Evolutionary conservation across 2,329 filamentous ascomycete species (phyloP), one percentile per base, ranked within the genome.

Genomic region (Fusarium subtropicale): DNA sequence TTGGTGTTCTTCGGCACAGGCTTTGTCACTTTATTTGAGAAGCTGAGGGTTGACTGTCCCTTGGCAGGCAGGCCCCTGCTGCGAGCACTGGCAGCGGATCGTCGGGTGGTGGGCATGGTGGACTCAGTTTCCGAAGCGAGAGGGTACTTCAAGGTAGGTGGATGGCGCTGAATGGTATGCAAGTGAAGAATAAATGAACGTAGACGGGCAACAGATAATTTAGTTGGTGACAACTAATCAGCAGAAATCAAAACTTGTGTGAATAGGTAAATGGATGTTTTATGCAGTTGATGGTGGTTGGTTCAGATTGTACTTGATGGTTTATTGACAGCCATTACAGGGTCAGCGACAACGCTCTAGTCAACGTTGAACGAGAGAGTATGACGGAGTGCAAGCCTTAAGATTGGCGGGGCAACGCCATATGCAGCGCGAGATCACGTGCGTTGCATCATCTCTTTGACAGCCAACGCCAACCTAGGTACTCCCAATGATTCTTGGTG

Each of bases 21-120:
- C 75, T 89, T 89, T 60, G 86, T 88, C 46, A 89, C 85, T 42
- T 81, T 81, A 76, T 84, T 84, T 71, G 86, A 83, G 80, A 89
- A 89, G 76, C 84, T 87, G 38, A 75, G 69, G 10, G 85, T 88
- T 11, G 85, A 83, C 69, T 89, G 87, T 36, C 80, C 79, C 74
- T 83, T 85, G 63, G 76, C 75, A 47, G 79, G 76, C 11, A 76
- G 76, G 22, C 77, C 71, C 28, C 79, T 76, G 57, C 78, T 72
- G 47, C 79, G 76, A 66, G 76, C 72, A 68, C 76, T 77, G 71
- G 79, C 78, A 41, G 82, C 77, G n/a, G 85, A 83, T 75, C 83
- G 81, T 78, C 84, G 80, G 20, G 85, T 84, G 52, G 79, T 76
- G 44, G 85, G 83, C 84, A 87, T 87, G 47, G 69, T 79, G 71